A percentile compares a stretch with the other conserved stretches of the same genome.
phyloP scores from a whole-genome alignment of 176 grass and related monocot genomes.

The Carex kokanica region DNA sequence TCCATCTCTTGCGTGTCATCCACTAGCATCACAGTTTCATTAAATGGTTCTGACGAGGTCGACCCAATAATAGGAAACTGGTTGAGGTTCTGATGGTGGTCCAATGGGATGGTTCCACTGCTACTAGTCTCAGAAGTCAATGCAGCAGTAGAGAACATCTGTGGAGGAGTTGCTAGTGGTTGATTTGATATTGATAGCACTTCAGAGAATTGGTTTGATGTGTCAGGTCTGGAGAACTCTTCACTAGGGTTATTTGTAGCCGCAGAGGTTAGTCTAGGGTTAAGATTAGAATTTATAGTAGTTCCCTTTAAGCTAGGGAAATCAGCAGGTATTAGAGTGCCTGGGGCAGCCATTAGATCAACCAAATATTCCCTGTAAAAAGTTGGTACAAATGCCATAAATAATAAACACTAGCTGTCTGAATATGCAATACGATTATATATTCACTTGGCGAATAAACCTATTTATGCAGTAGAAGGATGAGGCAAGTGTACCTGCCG shows the following conservation, averaged over 20 bases:
- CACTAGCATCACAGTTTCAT: constrained; percentile 37
- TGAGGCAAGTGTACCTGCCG: constrained; percentile 54
- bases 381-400: constrained; percentile 22
- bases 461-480: constrained; percentile 25
- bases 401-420: constrained; percentile 17
- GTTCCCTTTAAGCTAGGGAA: constrained; percentile 75
- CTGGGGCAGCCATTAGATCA: constrained; percentile 97
- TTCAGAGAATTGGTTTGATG: constrained; percentile 43
- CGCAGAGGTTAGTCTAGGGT: constrained; percentile 20
- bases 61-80: constrained; percentile 56
- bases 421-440: constrained; percentile 23
- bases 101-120: constrained; percentile 35
- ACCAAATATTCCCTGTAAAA: constrained; percentile 88
- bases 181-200: constrained; percentile 50
- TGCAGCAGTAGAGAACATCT: constrained; percentile 33
- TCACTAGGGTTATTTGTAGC: constrained; percentile 36
- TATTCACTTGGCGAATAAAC: constrained; percentile 18
- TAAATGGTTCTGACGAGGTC: constrained; percentile 42
- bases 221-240: constrained; percentile 30
- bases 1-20: constrained; percentile 42
- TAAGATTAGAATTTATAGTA: constrained; percentile 58
- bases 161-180: constrained; percentile 14
- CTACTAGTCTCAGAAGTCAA: constrained; percentile 37
- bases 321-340: constrained; percentile 91
- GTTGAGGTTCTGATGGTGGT: constrained; percentile 42